These are phyloP conservation scores for Trichoderma lentiforme DNA, from an alignment of 2,329 filamentous ascomycete species.

Conservation along the genomic window DNA sequence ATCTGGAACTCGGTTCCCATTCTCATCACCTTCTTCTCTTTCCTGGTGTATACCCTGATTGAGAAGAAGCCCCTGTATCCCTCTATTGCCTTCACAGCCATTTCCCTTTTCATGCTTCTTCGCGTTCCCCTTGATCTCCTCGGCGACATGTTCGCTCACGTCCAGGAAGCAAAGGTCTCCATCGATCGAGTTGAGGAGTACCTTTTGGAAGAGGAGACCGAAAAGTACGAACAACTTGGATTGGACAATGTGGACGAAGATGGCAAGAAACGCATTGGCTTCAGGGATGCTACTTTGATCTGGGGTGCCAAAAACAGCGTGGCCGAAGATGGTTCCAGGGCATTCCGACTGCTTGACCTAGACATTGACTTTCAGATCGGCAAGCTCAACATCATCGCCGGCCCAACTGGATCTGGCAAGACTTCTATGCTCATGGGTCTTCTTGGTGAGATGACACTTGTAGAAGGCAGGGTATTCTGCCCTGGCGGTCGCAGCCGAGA, in stretches of 20 bases:
- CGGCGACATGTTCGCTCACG: slow-evolving; percentile 97
- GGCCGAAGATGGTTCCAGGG: slow-evolving; percentile 63
- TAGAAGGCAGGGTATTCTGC: slow-evolving; percentile 77
- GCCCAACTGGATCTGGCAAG: slow-evolving; percentile 92
- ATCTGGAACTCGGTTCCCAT: slow-evolving; percentile 96
- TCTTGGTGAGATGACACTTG: slow-evolving; percentile 88
- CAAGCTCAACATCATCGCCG: slow-evolving; percentile 87
- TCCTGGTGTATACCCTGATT: slow-evolving; percentile 85
- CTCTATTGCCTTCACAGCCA: slow-evolving; percentile 90
- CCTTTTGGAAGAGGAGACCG: slow-evolving; percentile 87
- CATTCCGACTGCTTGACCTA: slow-evolving; percentile 80
- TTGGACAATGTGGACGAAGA: slow-evolving; percentile 65
- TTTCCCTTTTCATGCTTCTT: slow-evolving; percentile 92
- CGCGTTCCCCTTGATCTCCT: slow-evolving; percentile 92
- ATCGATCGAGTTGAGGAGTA: slow-evolving; percentile 96
- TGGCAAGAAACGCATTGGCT: slow-evolving; percentile 74
- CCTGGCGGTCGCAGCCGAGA: slow-evolving; percentile 84
- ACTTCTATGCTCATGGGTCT: slow-evolving; percentile 94
- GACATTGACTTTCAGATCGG: slow-evolving; percentile 80
- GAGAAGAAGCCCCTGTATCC: slow-evolving; percentile 88
- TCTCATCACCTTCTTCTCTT: slow-evolving; percentile 93
- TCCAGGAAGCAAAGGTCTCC: slow-evolving; percentile 95
- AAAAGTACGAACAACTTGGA: slow-evolving; percentile 85
- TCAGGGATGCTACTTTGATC: slow-evolving; percentile 79
- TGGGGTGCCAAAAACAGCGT: slow-evolving; percentile 74